phyloP scores from a whole-genome alignment of 768 basidiomycete genomes.

The Lactifluus echinatus region DNA sequence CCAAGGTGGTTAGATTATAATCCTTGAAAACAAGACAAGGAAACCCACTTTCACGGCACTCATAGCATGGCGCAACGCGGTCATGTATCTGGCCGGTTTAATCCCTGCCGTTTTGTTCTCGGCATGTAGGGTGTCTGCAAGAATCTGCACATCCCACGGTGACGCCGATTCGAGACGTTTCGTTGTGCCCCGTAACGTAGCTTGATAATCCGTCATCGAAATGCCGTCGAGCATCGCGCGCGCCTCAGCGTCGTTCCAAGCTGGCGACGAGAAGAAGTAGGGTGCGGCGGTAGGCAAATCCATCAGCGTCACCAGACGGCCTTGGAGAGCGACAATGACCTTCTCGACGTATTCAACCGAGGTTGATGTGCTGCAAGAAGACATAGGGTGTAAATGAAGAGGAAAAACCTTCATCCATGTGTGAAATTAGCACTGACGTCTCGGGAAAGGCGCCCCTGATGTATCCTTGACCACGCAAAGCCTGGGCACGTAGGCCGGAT shows the following conservation, averaged over 20 bases:
- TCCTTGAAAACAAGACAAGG: neutral
- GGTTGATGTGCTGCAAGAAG: constrained; percentile 1
- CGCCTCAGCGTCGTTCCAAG: constrained; percentile 48
- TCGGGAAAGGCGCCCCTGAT: constrained; percentile 51
- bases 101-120: constrained; percentile 34
- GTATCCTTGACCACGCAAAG: constrained; percentile 42
- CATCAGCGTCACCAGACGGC: constrained; percentile 57
- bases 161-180: constrained; percentile 25
- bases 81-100: constrained; percentile 54
- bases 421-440: constrained; percentile 34
- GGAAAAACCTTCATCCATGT: neutral
- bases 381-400: neutral
- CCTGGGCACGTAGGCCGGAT: constrained; percentile 44
- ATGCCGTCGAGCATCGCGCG: constrained; percentile 41
- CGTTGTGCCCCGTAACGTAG: constrained; percentile 29
- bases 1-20: neutral
- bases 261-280: constrained; percentile 72
- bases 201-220: constrained; percentile 32
- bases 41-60: constrained; percentile 68
- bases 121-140: constrained; percentile 36
- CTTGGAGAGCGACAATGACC: constrained; percentile 37
- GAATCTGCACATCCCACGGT: constrained; percentile 33
- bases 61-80: constrained; percentile 63
- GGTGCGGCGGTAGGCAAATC: constrained; percentile 63
- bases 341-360: constrained; percentile 11